Evolutionary conservation across 805 yeast genomes (phyloP).

Genomic region (Wickerhamomyces alni): DNA sequence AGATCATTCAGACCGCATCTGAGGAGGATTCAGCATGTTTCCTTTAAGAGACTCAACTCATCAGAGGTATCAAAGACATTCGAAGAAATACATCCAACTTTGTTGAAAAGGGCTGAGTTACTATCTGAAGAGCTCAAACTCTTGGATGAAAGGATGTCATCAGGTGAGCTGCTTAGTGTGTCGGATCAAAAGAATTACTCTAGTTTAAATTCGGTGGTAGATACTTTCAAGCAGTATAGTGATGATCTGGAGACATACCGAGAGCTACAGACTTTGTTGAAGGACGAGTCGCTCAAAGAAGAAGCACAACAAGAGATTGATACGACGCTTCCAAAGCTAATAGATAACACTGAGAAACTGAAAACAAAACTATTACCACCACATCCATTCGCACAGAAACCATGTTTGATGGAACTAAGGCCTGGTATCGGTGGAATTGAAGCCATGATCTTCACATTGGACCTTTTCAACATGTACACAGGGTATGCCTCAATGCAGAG

Average conservation of each 20-base stretch:
- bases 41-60: conserved; percentile 9
- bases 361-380: conserved; percentile 65
- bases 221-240: conserved; percentile 33
- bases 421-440: conserved; percentile 98
- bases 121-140: conserved; percentile 34
- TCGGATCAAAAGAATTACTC: conserved; percentile 41
- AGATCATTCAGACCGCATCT: neutral
- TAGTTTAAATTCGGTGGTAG: conserved; percentile 37
- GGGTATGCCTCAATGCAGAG: conserved; percentile 56
- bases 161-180: conserved; percentile 24
- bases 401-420: conserved; percentile 77
- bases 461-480: conserved; percentile 75
- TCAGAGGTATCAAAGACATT: conserved; percentile 7
- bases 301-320: conserved; percentile 63
- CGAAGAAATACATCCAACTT: conserved; percentile 41
- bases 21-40: neutral
- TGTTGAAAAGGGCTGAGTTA: conserved; percentile 40
- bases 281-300: conserved; percentile 41
- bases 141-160: conserved; percentile 36
- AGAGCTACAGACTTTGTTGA: conserved; percentile 38
- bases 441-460: conserved; percentile 81
- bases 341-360: conserved; percentile 36
- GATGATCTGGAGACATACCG: conserved; percentile 23
- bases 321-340: conserved; percentile 38
- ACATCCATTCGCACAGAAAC: conserved; percentile 66